Evolutionary conservation across 192 early-diverging fungal species (phyloP), one percentile per base, ranked within the genome.

Genomic region (Coemansia sp.): DNA sequence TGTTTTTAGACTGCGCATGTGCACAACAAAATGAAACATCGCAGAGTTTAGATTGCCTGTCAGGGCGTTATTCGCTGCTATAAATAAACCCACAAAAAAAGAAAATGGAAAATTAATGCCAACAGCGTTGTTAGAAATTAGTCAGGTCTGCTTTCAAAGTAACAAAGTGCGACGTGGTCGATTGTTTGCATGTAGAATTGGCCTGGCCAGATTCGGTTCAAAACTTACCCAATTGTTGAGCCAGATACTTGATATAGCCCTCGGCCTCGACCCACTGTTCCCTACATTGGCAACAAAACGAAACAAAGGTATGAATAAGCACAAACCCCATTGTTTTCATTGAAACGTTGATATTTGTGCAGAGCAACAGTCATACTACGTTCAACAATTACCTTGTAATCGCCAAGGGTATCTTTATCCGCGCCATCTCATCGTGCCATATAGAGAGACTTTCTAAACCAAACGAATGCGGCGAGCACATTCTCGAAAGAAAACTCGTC

Each of bases 11-110:
- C 75, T 70, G 12, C 75, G 80, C 75, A 83, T 71, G 17, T 73
- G 52, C 3, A 67, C 75, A 1, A 77, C 61, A 58, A 68, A 77
- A 56, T 83, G 80, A 7, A 83, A 55, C 66, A 77, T 76, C 16
- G 80, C 80, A 68, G 71, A 83, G 49, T 68, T 57, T 22, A 83
- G 68, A 50, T 83, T 83, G 11, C 75, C 75, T 4, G 80, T 77
- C 22, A 69, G 71, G 32, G 71, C 30, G 29, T 67, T 71, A 51
- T 83, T 77, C 20, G 61, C 72, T 14, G 71, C 68, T 68, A 68
- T 55, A 68, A 68, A 61, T 68, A 68, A 32, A 55, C 10, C 28
- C 49, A 10, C 52, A 48, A 54, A 32, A 64, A 30, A 56, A 56
- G 17, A 58, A 58, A 17, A 30, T n/a, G n/a, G n/a, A n/a, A n/a